These are phyloP conservation scores for Globisporangium orthogonon DNA, from an alignment of 352 stramenopile species.

Conservation along the genomic window DNA sequence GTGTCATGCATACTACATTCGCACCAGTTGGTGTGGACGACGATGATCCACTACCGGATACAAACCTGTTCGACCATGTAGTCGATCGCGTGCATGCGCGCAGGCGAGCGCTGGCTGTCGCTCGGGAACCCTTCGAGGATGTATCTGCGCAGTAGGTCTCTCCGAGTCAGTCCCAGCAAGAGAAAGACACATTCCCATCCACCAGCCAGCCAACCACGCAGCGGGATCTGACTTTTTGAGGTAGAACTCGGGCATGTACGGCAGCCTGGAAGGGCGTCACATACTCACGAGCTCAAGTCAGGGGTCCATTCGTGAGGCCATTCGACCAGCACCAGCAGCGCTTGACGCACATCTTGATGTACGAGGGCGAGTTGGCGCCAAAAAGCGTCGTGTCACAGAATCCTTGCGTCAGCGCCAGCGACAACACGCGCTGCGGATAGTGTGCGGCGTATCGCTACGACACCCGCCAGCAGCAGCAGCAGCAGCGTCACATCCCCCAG, in stretches of 20 bases:
- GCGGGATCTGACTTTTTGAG: constrained; percentile 42
- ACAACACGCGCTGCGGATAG: constrained; percentile 54
- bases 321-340: background rate
- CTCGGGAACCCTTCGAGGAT: constrained; percentile 49
- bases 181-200: background rate
- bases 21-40: too few species aligned
- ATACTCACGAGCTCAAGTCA: background rate
- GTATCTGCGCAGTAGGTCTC: constrained; percentile 22
- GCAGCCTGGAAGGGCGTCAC: constrained; percentile 24
- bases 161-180: background rate
- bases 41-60: too few species aligned
- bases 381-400: constrained; percentile 53
- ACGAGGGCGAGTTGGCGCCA: constrained; percentile 30
- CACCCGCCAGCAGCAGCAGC: background rate
- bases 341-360: constrained; percentile 39
- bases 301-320: background rate
- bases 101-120: constrained; percentile 16
- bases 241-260: constrained; percentile 68
- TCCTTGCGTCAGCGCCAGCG: constrained; percentile 54
- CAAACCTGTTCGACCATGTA: constrained; percentile 66
- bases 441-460: constrained; percentile 42
- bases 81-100: constrained; percentile 34
- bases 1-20: too few species aligned
- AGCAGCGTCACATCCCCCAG: too few species aligned
- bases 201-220: background rate